phyloP scores from a whole-genome alignment of 148 eudicot genomes.

The Vaccinium vitisidaea region DNA sequence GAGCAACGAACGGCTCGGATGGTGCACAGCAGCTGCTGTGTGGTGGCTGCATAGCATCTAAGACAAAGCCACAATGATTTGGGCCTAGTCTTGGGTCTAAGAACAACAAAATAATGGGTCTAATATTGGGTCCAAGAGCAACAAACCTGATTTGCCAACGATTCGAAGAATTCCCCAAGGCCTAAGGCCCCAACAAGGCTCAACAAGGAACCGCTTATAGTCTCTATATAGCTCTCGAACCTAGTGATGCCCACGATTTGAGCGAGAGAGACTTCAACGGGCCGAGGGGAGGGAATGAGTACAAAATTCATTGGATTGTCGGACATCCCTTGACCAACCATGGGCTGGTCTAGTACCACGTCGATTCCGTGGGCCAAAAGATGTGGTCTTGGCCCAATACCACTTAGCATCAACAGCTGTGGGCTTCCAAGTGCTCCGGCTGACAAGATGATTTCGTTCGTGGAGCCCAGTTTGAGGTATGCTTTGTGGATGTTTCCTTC shows the following conservation, averaged over 20 bases:
- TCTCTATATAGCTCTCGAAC: constrained; percentile 56
- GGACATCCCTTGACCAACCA: constrained; percentile 80
- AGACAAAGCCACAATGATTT: no score
- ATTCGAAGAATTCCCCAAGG: constrained; percentile 23
- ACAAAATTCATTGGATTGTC: constrained; percentile 85
- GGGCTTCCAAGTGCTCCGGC: constrained; percentile 96
- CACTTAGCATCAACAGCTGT: constrained; percentile 78
- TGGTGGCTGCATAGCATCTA: no score
- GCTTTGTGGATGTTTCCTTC: constrained; percentile 59
- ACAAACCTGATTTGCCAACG: constrained; percentile 48
- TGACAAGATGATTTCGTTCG: constrained; percentile 55
- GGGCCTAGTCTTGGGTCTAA: no score
- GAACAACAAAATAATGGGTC: no score
- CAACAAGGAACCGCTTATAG: constrained; percentile 50
- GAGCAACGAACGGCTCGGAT: no score
- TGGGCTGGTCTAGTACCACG: constrained; percentile 66
- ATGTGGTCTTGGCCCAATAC: constrained; percentile 72
- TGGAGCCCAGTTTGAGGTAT: constrained; percentile 32
- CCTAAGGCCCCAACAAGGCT: constrained; percentile 23
- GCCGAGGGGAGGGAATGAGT: constrained; percentile 51
- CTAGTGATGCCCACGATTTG: constrained; percentile 75
- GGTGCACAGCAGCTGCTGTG: no score
- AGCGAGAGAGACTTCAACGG: constrained; percentile 59
- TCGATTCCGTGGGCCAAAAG: constrained; percentile 43
- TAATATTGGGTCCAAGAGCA: background rate